Evolutionary conservation across 2,329 filamentous ascomycete species (phyloP), one percentile per base, ranked within the genome.

Genomic region (Neofusicoccum parvum): DNA sequence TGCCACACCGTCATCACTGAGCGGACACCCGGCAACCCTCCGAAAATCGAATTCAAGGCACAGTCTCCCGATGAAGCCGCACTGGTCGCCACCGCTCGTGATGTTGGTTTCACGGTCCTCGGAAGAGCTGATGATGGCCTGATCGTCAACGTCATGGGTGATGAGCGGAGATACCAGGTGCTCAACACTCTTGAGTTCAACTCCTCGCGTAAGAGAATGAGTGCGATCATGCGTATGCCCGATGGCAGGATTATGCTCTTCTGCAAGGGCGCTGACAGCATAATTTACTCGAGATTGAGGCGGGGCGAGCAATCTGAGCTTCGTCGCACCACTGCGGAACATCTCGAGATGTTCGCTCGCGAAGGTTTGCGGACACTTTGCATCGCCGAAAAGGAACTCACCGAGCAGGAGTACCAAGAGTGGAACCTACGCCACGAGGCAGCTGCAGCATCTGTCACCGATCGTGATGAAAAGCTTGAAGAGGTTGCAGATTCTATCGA

Each of bases 171-270:
- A 68, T 99, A 95, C 76, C 89, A 88, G 15, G 90, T 99, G 37
- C 86, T 99, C 54, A 98, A 97, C 78, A 97, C 91, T 0, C 89
- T 99, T 43, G 95, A 99, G 76, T 99, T 99, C 83, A 98, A 98
- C 77, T 98, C 94, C 0, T 93, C 90, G 49, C 87, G 95, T 73
- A 99, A 99, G 81, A 88, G 95, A 70, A 99, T 99, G 95, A 98
- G 94, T 79, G 92, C 94, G 2, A 97, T 99, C 70, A 89, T 99
- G 59, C 87, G 91, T 66, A 97, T 98, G 93, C 94, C 95, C 0
- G 88, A 98, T 76, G 90, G 91, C 46, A 89, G 86, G 66, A 97
- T 99, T 68, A 85, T 95, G 64, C 85, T 99, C 0, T 96, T 96
- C 79, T 99, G 95, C 83, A 99, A 99, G 80, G 95, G 95, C 69